These are phyloP conservation scores for Aleurites moluccanus DNA, from an alignment of 441 rosid species.

Conservation along the genomic window DNA sequence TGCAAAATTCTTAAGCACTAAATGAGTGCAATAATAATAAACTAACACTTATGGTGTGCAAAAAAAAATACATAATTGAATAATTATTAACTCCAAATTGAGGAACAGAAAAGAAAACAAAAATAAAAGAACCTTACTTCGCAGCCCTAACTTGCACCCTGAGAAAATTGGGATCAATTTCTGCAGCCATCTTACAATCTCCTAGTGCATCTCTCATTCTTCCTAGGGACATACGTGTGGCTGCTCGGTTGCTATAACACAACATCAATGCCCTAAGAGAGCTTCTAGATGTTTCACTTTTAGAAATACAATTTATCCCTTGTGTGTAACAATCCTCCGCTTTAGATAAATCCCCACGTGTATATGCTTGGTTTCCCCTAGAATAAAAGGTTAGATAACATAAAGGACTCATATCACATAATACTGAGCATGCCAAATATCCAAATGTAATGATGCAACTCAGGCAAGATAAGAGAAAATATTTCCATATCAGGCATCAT, in stretches of 20 bases:
- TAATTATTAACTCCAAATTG: not conserved
- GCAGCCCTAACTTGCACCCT: constrained; percentile 92
- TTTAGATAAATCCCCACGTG: constrained; percentile 62
- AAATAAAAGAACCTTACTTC: constrained; percentile 53
- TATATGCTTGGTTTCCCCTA: constrained; percentile 97
- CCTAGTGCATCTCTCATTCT: constrained; percentile 85
- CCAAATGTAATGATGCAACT: constrained; percentile 4
- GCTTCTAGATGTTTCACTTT: constrained; percentile 67
- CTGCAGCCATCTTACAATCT: constrained; percentile 84
- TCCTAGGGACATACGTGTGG: constrained; percentile 82
- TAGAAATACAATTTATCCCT: constrained; percentile 70
- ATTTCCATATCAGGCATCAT: not conserved
- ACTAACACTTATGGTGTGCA: not conserved
- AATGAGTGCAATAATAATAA: not conserved
- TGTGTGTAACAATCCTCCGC: constrained; percentile 91
- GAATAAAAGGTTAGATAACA: constrained; percentile 29
- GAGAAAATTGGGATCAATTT: constrained; percentile 80
- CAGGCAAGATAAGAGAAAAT: not conserved
- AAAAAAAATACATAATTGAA: not conserved
- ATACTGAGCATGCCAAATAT: constrained; percentile 2
- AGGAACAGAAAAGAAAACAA: constrained; percentile 11
- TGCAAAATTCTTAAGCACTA: not conserved
- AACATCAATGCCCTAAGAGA: constrained; percentile 87
- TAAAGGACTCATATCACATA: constrained; percentile 8
- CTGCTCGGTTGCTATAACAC: constrained; percentile 97